Base-by-base conservation (phyloP, 129 eudicot species). In the Flaveria sonorensis region DNA sequence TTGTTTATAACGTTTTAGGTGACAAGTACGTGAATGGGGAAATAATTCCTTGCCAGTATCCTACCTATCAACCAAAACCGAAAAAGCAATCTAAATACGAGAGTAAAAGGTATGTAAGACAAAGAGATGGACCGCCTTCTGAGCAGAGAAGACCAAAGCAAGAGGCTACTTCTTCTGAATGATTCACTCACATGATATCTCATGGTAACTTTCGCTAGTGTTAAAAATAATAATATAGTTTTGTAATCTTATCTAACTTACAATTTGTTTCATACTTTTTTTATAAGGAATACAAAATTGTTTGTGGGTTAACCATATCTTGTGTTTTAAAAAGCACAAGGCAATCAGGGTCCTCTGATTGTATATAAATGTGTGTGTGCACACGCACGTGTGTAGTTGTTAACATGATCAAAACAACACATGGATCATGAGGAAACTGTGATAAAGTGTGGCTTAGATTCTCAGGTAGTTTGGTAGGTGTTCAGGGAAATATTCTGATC, bases 21-120 rank as follows among this genome's bases (percentile, higher is more conserved):
- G 99, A 94, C 62, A 94, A 94, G 68, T 94, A 94, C 77, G 79
- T 94, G 30, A 91, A 94, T 4, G 99, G 99, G 51, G 97, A 94
- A 86, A 94, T 94, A 47, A 91, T 94, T 73, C 99, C 99, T 55
- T 89, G 92, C 88, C 89, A 88, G 70, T 94, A 94, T 81, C 99
- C 99, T 13, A 91, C 99, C 46, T 94, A 91, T 80, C 97, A 91
- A 77, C 97, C 99, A 14, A 94, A 91, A 88, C 93, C 89, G 78
- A 73, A 76, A 19, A 81, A 81, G 66, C 82, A 75, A 68, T 82
- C 96, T 7, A 94, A 89, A 72, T 86, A 84, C 16, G 96, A 91
- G 75, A 91, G 96, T 82, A 94, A 90, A 85, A 86, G 83, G 70
- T 91, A 94, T 55, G 96, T 89, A 26, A 88, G 99, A 84, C 92